A percentile compares a stretch with the other conserved stretches of the same genome.
Conservation (phyloP, 345 rosid genomes). For the Litchi chinensis region DNA sequence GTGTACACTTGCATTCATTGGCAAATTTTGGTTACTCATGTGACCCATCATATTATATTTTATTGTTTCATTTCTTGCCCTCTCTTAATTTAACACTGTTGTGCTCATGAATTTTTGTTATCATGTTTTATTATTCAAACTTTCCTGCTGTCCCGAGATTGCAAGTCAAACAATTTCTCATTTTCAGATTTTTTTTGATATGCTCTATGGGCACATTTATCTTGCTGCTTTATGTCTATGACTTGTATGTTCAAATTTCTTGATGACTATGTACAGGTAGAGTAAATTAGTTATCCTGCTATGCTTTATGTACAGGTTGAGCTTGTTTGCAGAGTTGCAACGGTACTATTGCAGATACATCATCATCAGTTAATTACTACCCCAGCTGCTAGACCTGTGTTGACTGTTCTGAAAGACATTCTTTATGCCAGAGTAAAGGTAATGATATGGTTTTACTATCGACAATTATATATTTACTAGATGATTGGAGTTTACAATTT, state of each 20-base stretch:
- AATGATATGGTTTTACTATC: constrained; percentile 13
- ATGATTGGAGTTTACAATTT: background rate
- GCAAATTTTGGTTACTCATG: background rate
- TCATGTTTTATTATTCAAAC: background rate
- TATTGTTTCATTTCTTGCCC: background rate
- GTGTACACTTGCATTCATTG: constrained; percentile 9
- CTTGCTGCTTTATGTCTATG: background rate
- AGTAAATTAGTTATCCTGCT: background rate
- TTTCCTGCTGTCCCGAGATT: background rate
- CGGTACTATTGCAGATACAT: constrained; percentile 74
- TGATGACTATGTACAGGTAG: background rate
- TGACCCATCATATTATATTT: background rate
- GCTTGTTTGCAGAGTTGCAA: constrained; percentile 76
- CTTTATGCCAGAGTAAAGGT: constrained; percentile 82
- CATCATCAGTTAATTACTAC: constrained; percentile 78
- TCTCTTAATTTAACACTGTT: background rate
- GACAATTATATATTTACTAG: background rate
- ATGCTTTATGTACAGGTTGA: constrained; percentile 59
- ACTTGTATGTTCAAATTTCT: background rate
- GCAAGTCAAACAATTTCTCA: background rate
- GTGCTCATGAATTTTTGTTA: background rate
- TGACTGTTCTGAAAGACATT: constrained; percentile 68
- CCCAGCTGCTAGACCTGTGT: constrained; percentile 74
- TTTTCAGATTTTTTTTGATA: background rate
- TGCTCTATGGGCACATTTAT: background rate